Base-by-base conservation (phyloP, 2,329 filamentous ascomycete species). In the Aspergillus sp. region DNA sequence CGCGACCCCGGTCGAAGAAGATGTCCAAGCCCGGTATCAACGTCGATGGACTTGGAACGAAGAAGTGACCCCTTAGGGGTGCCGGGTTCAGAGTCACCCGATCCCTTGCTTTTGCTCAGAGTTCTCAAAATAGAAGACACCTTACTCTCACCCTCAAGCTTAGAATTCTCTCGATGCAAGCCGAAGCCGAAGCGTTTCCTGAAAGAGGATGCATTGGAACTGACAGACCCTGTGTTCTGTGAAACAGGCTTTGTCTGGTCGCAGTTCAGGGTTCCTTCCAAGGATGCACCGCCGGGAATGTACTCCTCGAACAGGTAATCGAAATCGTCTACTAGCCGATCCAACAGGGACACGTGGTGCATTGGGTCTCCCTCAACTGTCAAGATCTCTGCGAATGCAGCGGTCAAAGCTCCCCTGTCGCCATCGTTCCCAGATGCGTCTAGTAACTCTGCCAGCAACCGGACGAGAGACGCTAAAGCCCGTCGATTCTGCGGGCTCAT, bases 381-480 rank as follows among this genome's bases (percentile, higher is more conserved):
- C 6, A 97, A 76, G 47, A 96, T 79, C 67, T 96, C 91, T 0
- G 91, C 87, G 75, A 97, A 96, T 1, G 90, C 89, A 42, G 90
- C 84, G 0, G 91, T 96, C 61, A 97, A 74, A 19, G 90, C 89
- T 45, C 93, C 93, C 45, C 92, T 83, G 67, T 96, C 93, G 30
- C 90, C 88, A 65, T 96, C 93, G 63, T 95, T 96, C 47, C 87
- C 87, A 60, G 91, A 96, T 2, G 90, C 91, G 58, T 95, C 91
- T 6, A 96, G 81, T 26, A 97, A 77, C 65, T 96, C 90, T 1
- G 90, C 89, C 20, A 97, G 79, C 30, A 97, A 79, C 64, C 90
- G 93, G 65, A 96, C 86, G 47, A 96, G 82, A 1, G 88, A 84
- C 35, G 88, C 87, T 59, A 96, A 89, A 1, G 92, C 91, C 55